Evolutionary conservation across 2,329 filamentous ascomycete genomes (phyloP).

Genomic region (Samsoniella hepiali): DNA sequence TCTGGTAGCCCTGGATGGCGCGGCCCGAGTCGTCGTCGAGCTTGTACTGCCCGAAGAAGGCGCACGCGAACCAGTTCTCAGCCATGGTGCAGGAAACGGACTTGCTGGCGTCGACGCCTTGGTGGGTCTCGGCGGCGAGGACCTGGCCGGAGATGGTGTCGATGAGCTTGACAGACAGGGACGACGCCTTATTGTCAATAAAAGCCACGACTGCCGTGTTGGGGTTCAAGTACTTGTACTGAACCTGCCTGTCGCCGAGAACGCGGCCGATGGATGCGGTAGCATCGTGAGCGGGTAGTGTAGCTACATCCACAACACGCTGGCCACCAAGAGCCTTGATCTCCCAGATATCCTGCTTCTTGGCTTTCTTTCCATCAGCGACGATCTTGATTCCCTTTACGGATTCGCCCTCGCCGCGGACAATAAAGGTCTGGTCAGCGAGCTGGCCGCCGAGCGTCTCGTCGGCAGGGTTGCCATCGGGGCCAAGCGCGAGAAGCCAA

Average conservation of each 20-base stretch:
- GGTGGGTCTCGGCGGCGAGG: conserved; percentile 67
- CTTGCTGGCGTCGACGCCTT: conserved; percentile 69
- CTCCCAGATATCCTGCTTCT: conserved; percentile 62
- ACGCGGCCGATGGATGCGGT: conserved; percentile 94
- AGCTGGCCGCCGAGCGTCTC: conserved; percentile 44
- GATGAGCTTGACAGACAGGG: conserved; percentile 72
- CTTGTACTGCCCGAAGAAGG: conserved; percentile 64
- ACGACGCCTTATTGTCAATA: conserved; percentile 53
- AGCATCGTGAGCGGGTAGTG: conserved; percentile 72
- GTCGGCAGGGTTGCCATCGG: conserved; percentile 45
- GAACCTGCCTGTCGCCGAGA: conserved; percentile 83
- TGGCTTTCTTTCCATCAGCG: conserved; percentile 38
- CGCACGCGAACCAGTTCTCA: conserved; percentile 95
- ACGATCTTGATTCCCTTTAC: conserved; percentile 56
- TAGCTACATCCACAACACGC: conserved; percentile 64
- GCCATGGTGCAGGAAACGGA: conserved; percentile 74
- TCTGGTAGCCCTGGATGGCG: conserved; percentile 75
- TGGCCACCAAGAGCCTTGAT: conserved; percentile 66
- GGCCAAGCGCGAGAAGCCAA: conserved; percentile 52
- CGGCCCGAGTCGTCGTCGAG: conserved; percentile 53
- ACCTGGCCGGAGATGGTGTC: conserved; percentile 83
- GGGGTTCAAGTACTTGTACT: conserved; percentile 95
- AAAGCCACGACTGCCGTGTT: conserved; percentile 78
- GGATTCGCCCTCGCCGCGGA: conserved; percentile 46
- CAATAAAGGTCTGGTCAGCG: conserved; percentile 54